These are phyloP conservation scores for Clarireedia monteithiana DNA, from an alignment of 2,329 filamentous ascomycete genomes.

Conservation along the genomic window DNA sequence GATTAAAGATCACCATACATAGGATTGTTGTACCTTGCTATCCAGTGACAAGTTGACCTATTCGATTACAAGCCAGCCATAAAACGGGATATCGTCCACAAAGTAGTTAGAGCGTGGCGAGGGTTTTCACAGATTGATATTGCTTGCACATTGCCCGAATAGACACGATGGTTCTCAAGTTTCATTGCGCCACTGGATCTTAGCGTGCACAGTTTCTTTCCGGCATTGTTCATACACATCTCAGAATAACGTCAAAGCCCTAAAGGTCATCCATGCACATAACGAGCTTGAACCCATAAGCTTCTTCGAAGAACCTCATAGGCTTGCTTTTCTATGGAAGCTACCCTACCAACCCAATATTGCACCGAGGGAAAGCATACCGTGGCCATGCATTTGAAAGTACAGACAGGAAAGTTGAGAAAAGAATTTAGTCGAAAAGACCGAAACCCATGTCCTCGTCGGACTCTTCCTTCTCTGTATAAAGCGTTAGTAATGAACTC, in stretches of 20 bases:
- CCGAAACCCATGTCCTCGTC: conserved; percentile 73
- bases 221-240: neutral
- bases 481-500: conserved; percentile 16
- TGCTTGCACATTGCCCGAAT: no score
- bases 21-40: neutral
- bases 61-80: no score
- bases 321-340: conserved; percentile 21
- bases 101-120: no score
- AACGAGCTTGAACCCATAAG: neutral
- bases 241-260: neutral
- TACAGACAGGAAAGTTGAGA: conserved; percentile 22
- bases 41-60: no score
- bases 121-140: no score
- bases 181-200: no score
- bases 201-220: no score
- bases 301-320: conserved; percentile 1
- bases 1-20: neutral
- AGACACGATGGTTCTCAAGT: no score
- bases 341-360: conserved; percentile 27
- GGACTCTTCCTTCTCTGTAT: conserved; percentile 63
- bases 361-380: conserved; percentile 25
- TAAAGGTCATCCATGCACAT: neutral
- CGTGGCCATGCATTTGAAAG: conserved; percentile 29
- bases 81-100: no score
- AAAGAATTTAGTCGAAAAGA: conserved; percentile 61